phyloP scores from a whole-genome alignment of 306 rosid genomes.

The Quercus variabilis region DNA sequence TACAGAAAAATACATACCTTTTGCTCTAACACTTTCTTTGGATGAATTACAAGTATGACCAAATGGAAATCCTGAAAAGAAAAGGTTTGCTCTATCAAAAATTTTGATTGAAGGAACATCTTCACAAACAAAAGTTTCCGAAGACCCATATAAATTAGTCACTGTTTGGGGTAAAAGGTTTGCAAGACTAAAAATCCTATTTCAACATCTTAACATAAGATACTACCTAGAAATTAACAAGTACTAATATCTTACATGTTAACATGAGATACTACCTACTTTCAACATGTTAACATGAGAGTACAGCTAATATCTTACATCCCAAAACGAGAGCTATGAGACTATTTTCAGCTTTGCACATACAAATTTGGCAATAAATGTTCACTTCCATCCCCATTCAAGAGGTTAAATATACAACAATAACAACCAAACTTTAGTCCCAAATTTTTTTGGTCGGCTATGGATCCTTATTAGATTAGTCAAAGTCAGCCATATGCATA shows the following conservation, averaged over 20 bases:
- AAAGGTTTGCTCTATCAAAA: slow-evolving; percentile 54
- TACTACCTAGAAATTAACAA: slow-evolving; percentile 6
- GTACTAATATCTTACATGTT: slow-evolving; percentile 22
- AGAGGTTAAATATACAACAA: neutral
- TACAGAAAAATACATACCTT: slow-evolving; percentile 69
- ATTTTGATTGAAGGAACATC: slow-evolving; percentile 29
- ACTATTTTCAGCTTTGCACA: neutral
- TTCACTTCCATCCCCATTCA: neutral
- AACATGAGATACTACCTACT: slow-evolving; percentile 16
- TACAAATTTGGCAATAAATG: neutral
- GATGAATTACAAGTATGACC: slow-evolving; percentile 76
- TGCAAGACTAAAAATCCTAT: neutral
- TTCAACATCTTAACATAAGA: slow-evolving; percentile 23
- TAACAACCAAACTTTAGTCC: no score
- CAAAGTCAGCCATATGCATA: no score
- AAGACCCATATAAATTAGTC: slow-evolving; percentile 29
- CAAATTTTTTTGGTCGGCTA: no score
- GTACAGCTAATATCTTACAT: neutral
- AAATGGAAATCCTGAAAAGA: slow-evolving; percentile 89
- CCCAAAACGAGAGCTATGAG: neutral
- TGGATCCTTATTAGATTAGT: no score
- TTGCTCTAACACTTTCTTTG: slow-evolving; percentile 73
- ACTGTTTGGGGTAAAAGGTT: slow-evolving; percentile 21
- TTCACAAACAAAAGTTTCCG: slow-evolving; percentile 37
- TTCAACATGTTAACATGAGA: neutral